Percentiles rank a stretch among this genome's conserved stretches.
Conservation (phyloP, 768 basidiomycete genomes). For the Collybia nuda region DNA sequence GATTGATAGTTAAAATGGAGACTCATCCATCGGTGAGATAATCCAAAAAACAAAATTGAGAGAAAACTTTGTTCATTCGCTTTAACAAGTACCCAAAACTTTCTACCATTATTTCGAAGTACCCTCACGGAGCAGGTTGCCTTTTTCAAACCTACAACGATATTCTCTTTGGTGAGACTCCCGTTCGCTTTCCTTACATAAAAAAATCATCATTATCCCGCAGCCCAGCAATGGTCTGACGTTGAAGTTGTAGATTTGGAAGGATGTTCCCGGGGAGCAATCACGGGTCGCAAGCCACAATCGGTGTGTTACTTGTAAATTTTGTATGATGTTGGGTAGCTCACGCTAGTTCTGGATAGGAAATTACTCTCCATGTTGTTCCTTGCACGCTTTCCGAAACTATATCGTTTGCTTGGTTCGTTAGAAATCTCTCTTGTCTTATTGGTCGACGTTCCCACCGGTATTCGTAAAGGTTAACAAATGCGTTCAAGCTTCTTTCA, state of each 20-base stretch:
- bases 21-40: slow-evolving; percentile 21
- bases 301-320: slow-evolving; percentile 34
- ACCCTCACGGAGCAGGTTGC: slow-evolving; percentile 58
- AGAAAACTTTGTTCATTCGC: slow-evolving; percentile 1
- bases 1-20: slow-evolving; percentile 13
- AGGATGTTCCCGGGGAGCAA: slow-evolving; percentile 51
- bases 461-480: slow-evolving; percentile 46
- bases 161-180: slow-evolving; percentile 51
- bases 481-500: slow-evolving; percentile 53
- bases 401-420: slow-evolving; percentile 62
- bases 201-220: slow-evolving; percentile 1
- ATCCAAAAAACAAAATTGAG: not conserved
- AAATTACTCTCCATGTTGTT: slow-evolving; percentile 48
- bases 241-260: slow-evolving; percentile 63
- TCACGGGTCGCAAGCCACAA: slow-evolving; percentile 56
- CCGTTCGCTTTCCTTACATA: not conserved
- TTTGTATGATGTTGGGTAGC: not conserved
- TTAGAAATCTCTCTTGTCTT: not conserved
- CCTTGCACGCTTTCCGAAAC: slow-evolving; percentile 71
- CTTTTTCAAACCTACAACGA: slow-evolving; percentile 82
- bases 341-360: slow-evolving; percentile 27
- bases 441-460: not conserved
- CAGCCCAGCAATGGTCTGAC: slow-evolving; percentile 75
- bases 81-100: slow-evolving; percentile 43
- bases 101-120: slow-evolving; percentile 50